Conservation (phyloP, 164 flowering plant species). For the Macadamia tetraphylla region DNA sequence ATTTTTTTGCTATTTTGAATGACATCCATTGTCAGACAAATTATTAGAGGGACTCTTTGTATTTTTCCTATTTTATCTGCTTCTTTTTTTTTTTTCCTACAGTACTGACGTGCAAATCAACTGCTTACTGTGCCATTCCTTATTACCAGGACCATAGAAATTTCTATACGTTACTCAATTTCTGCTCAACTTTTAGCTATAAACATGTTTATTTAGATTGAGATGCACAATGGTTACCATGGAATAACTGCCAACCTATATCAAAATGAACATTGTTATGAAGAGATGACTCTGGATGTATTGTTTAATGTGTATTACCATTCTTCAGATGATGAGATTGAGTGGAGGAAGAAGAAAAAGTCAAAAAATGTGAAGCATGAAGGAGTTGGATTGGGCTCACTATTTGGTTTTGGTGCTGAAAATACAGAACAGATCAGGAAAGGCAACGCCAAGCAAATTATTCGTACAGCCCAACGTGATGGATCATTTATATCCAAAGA, state of each 20-base stretch:
- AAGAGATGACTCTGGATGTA: not conserved
- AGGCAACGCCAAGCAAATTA: slow-evolving; percentile 28
- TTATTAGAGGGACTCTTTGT: not conserved
- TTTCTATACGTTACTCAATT: no score
- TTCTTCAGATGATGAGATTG: slow-evolving; percentile 65
- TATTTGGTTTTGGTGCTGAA: slow-evolving; percentile 31
- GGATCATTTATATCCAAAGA: slow-evolving; percentile 38
- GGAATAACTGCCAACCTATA: no score
- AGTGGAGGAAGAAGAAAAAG: slow-evolving; percentile 67
- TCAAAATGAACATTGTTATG: not conserved
- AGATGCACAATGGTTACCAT: no score
- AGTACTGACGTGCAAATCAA: no score
- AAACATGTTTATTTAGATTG: no score
- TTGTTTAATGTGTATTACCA: not conserved
- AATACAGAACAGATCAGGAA: slow-evolving; percentile 36
- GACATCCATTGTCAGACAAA: not conserved
- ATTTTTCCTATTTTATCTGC: not conserved
- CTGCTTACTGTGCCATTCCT: no score
- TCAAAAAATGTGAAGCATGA: slow-evolving; percentile 26
- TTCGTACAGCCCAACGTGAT: slow-evolving; percentile 28
- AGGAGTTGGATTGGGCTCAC: slow-evolving; percentile 22
- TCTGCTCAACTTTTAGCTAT: no score
- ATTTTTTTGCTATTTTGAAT: not conserved
- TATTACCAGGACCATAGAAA: no score
- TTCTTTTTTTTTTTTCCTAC: no score